Base-by-base conservation (phyloP, 352 stramenopile genomes). In the Globisporangium nagaii region DNA sequence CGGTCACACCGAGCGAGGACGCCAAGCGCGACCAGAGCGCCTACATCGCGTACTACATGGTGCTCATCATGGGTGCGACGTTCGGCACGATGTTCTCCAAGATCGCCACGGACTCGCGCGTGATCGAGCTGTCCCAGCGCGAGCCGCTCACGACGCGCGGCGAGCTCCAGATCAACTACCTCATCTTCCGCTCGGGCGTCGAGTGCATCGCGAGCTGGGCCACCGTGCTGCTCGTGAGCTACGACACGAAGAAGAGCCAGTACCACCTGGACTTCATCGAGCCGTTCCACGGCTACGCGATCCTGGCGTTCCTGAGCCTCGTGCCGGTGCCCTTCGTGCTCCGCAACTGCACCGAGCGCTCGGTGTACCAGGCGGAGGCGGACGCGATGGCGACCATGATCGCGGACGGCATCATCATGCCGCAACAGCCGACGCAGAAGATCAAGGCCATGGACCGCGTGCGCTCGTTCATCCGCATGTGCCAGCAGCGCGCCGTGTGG, bases 1-100 rank as follows among this genome's bases (percentile, higher is more conserved):
- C 63, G 2, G 58, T 67, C 49, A 68, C 71, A 24, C 65, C 72
- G 17, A 53, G 73, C 22, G 35, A 65, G 9, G 53, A 56, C 3
- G 71, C 44, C 1, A 68, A 73, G 19, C 37, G 58, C 13, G 13
- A 63, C 15, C 65, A 62, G 10, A 52, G 34, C 28, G 19, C 42
- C 28, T 59, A 53, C 43, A 59, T 59, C 32, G 20, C 28, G 15
- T 68, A 66, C 35, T 79, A 68, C 55, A 70, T 80, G 46, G 36
- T 71, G 20, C 67, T 90, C 31, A 90, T 96, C 59, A 86, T 95
- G 42, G 64, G 85, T 15, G 70, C 86, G 4, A 87, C 80, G 20
- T 70, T 88, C 42, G 87, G 86, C 39, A 93, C 88, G 31, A 84
- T 95, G 56, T 69, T 95, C 62, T 79, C 73, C 46, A 93, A 96